phyloP scores from a whole-genome alignment of 805 yeast species.

The Clavispora vitiphila region DNA sequence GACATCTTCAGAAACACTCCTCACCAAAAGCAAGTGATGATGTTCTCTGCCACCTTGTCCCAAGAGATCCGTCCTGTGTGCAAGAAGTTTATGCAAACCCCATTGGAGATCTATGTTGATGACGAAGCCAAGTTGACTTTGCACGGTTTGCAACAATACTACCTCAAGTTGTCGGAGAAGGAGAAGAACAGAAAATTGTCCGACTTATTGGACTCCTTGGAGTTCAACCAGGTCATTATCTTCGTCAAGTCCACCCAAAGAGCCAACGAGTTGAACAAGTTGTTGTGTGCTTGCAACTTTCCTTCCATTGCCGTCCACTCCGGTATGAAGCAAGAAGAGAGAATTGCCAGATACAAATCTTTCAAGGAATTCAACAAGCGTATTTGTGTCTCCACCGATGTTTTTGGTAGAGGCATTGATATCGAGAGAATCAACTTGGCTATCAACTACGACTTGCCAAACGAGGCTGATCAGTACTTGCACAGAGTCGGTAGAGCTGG shows the following conservation, averaged over 20 bases:
- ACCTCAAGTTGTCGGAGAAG: slow-evolving; percentile 79
- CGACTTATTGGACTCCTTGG: slow-evolving; percentile 87
- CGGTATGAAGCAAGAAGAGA: slow-evolving; percentile 93
- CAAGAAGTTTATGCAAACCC: slow-evolving; percentile 97
- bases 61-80: slow-evolving; percentile 94
- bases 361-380: slow-evolving; percentile 98
- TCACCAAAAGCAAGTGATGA: slow-evolving; percentile 98
- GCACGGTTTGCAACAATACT: slow-evolving; percentile 98
- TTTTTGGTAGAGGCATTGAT: slow-evolving; percentile 98
- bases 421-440: slow-evolving; percentile 98
- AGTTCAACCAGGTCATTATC: slow-evolving; percentile 96
- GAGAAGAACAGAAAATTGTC: slow-evolving; percentile 92
- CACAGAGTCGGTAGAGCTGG: slow-evolving; percentile 99
- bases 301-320: slow-evolving; percentile 97
- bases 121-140: slow-evolving; percentile 95
- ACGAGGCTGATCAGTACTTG: slow-evolving; percentile 94
- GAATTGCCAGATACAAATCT: slow-evolving; percentile 92
- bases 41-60: slow-evolving; percentile 95
- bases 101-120: slow-evolving; percentile 94
- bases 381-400: slow-evolving; percentile 97
- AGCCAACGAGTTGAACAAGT: slow-evolving; percentile 85
- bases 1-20: slow-evolving; percentile 97
- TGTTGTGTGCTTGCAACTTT: slow-evolving; percentile 88
- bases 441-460: slow-evolving; percentile 94
- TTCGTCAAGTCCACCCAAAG: slow-evolving; percentile 89